Percentiles rank a stretch among this genome's conserved stretches.
phyloP scores from a whole-genome alignment of 2,329 filamentous ascomycete species.

The Fusarium sp. region DNA sequence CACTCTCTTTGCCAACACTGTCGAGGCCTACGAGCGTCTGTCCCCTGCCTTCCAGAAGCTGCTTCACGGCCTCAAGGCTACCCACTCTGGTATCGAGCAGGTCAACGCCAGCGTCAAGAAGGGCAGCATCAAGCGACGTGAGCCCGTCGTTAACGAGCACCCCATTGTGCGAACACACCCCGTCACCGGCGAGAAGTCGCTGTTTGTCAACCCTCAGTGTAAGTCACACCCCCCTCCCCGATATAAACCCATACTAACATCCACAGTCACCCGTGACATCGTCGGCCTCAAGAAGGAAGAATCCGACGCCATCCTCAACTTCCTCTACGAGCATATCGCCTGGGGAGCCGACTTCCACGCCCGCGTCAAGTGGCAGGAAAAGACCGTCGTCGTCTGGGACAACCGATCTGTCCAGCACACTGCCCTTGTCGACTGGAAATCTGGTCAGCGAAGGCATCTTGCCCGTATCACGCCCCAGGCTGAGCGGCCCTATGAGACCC shows the following conservation, averaged over 20 bases:
- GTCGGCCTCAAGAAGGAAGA: slow-evolving; percentile 90
- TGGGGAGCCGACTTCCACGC: slow-evolving; percentile 75
- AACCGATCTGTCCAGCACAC: slow-evolving; percentile 85
- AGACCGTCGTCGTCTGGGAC: slow-evolving; percentile 90
- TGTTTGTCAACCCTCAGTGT: slow-evolving; percentile 89
- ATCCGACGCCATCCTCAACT: slow-evolving; percentile 79
- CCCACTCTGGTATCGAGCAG: slow-evolving; percentile 87
- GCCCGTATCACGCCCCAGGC: slow-evolving; percentile 87
- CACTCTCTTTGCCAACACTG: slow-evolving; percentile 84
- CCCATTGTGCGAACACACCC: slow-evolving; percentile 87
- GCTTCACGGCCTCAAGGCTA: slow-evolving; percentile 82
- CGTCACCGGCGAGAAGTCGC: slow-evolving; percentile 83
- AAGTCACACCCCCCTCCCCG: slow-evolving; percentile 48
- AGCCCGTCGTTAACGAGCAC: slow-evolving; percentile 80
- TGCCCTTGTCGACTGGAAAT: slow-evolving; percentile 84
- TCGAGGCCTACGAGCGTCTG: slow-evolving; percentile 83
- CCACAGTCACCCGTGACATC: slow-evolving; percentile 79
- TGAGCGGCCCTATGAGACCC: slow-evolving; percentile 80
- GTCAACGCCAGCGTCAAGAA: slow-evolving; percentile 74
- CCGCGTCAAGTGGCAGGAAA: slow-evolving; percentile 80
- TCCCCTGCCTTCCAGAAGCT: slow-evolving; percentile 83
- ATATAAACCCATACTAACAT: neutral
- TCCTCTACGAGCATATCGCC: slow-evolving; percentile 70
- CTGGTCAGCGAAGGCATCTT: slow-evolving; percentile 81
- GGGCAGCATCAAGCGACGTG: slow-evolving; percentile 78